Conservation (phyloP, 2,329 filamentous ascomycete genomes). For the Coleophoma cylindrospora region DNA sequence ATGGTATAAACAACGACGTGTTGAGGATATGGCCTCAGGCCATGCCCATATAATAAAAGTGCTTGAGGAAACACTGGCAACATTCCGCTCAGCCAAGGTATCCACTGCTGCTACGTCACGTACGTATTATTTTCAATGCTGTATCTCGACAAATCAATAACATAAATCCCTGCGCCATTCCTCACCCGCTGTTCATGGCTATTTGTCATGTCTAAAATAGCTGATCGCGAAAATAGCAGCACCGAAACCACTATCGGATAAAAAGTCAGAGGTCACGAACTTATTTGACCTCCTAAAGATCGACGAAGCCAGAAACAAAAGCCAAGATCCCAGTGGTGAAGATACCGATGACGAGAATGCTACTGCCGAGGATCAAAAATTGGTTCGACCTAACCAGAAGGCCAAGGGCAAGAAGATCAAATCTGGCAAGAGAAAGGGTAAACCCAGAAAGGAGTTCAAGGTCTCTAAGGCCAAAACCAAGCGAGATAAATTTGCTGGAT, state of each 20-base stretch:
- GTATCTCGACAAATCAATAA: too few relatives aligned
- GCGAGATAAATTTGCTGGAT: neutral
- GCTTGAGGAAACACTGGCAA: conserved; percentile 1
- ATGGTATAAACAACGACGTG: conserved; percentile 1
- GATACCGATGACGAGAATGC: neutral
- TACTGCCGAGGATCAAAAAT: neutral
- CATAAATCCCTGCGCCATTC: too few relatives aligned
- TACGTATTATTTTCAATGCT: too few relatives aligned
- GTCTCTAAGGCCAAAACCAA: neutral
- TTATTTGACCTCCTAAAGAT: too few relatives aligned
- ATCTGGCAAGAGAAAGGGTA: conserved; percentile 6
- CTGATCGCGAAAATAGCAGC: too few relatives aligned
- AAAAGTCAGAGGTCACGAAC: too few relatives aligned
- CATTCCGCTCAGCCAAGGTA: neutral
- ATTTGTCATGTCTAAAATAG: too few relatives aligned
- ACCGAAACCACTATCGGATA: too few relatives aligned
- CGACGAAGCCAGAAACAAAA: neutral
- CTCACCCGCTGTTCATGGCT: too few relatives aligned
- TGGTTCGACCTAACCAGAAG: neutral
- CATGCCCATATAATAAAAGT: conserved; percentile 3
- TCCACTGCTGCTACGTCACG: too few relatives aligned
- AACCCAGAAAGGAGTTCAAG: conserved; percentile 2
- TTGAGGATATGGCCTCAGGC: neutral
- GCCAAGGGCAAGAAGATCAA: conserved; percentile 1
- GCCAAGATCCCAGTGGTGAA: neutral